Evolutionary conservation across 495 filamentous ascomycete species (phyloP).

Genomic region (Rostrohypoxylon terebratum): DNA sequence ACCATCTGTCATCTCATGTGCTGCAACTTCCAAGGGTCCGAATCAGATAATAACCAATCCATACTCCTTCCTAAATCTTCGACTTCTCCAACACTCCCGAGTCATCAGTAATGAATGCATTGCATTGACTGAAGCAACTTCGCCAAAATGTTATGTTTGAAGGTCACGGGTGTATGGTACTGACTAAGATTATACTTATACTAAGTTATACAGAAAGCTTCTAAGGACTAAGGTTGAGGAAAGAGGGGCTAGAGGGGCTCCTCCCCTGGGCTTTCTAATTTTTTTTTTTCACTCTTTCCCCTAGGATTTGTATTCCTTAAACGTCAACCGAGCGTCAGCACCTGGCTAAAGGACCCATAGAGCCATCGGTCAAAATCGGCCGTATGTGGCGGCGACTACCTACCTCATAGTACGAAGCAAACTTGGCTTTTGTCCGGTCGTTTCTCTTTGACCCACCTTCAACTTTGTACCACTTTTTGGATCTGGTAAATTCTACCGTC

Average conservation of each 20-base stretch:
- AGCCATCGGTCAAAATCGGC: conserved; percentile 43
- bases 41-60: conserved; percentile 32
- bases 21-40: conserved; percentile 14
- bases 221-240: background rate
- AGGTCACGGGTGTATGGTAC: conserved; percentile 12
- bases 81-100: conserved; percentile 6
- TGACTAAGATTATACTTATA: conserved; percentile 33
- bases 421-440: conserved; percentile 35
- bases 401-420: conserved; percentile 11
- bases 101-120: background rate
- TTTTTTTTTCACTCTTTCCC: background rate
- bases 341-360: conserved; percentile 3
- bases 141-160: background rate
- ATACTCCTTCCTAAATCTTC: conserved; percentile 16
- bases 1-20: conserved; percentile 10
- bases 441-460: conserved; percentile 33
- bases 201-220: too few species aligned
- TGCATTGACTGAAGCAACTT: background rate
- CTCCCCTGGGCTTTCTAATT: background rate
- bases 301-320: conserved; percentile 16
- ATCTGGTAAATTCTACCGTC: conserved; percentile 20
- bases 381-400: conserved; percentile 21
- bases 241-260: conserved; percentile 38
- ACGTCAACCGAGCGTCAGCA: conserved; percentile 45
- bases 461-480: conserved; percentile 26